phyloP scores from a whole-genome alignment of 352 stramenopile species.

The Pythium rishiriense region DNA sequence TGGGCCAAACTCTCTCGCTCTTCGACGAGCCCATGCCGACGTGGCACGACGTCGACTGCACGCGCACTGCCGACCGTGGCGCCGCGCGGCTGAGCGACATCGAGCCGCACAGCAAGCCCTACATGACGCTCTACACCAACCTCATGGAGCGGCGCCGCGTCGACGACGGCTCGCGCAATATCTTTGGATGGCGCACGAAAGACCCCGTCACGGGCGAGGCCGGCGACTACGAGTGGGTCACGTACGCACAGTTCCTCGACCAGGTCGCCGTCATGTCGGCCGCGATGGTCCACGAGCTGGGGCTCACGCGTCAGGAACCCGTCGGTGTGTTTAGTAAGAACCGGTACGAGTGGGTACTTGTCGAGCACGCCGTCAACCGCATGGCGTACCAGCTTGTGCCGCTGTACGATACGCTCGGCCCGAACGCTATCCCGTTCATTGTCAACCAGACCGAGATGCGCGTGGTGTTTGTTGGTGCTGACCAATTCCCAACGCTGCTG shows the following conservation, averaged over 20 bases:
- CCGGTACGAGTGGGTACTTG: conserved; percentile 64
- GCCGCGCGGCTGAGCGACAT: conserved; percentile 21
- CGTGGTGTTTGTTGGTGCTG: conserved; percentile 61
- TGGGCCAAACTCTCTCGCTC: conserved; percentile 10
- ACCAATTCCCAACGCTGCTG: conserved; percentile 59
- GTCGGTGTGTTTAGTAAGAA: conserved; percentile 74
- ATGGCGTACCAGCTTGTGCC: conserved; percentile 69
- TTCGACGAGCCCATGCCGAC: conserved; percentile 14
- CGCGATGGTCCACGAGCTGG: conserved; percentile 38
- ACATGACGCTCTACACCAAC: conserved; percentile 55
- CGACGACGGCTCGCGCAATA: conserved; percentile 47
- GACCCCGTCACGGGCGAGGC: conserved; percentile 37
- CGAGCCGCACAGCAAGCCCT: conserved; percentile 33
- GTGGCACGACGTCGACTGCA: conserved; percentile 26
- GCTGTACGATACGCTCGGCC: conserved; percentile 81
- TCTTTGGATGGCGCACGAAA: conserved; percentile 53
- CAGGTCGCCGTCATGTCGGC: conserved; percentile 43
- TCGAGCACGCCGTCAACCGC: conserved; percentile 62
- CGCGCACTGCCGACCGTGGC: conserved; percentile 18
- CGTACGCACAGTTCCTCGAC: conserved; percentile 53
- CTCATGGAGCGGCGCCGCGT: conserved; percentile 40
- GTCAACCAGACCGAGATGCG: conserved; percentile 77
- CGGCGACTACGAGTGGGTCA: conserved; percentile 57
- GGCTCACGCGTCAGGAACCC: conserved; percentile 42
- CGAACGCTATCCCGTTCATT: conserved; percentile 67